These are phyloP conservation scores for Epichloe brachyelytri DNA, from an alignment of 2,329 filamentous ascomycete species.

Conservation along the genomic window DNA sequence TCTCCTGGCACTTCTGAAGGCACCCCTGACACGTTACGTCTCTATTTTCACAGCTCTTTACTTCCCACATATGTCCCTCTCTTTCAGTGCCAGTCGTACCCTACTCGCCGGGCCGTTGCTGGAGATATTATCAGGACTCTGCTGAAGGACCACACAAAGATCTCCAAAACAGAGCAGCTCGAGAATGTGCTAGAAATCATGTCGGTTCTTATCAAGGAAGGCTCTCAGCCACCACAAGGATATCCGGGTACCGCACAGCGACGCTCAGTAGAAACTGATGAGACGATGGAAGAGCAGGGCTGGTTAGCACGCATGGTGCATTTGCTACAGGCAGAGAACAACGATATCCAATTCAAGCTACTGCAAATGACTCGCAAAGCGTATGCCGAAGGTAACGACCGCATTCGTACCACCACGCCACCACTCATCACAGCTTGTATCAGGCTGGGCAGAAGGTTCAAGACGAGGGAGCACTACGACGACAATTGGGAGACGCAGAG, in stretches of 20 bases:
- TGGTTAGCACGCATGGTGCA: conserved; percentile 92
- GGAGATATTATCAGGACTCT: conserved; percentile 75
- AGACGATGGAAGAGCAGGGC: conserved; percentile 95
- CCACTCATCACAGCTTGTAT: conserved; percentile 81
- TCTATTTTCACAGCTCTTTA: conserved; percentile 95
- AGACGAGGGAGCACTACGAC: conserved; percentile 73
- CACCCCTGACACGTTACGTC: conserved; percentile 76
- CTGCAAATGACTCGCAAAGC: conserved; percentile 79
- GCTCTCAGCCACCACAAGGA: conserved; percentile 67
- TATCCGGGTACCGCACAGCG: conserved; percentile 74
- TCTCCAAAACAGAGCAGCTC: conserved; percentile 65
- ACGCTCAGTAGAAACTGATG: conserved; percentile 73
- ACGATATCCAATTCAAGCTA: conserved; percentile 88
- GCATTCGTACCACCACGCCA: conserved; percentile 90
- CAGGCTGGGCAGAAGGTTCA: conserved; percentile 79
- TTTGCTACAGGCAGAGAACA: conserved; percentile 68
- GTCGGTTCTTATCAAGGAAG: conserved; percentile 87
- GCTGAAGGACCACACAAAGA: conserved; percentile 68
- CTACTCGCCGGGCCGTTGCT: conserved; percentile 79
- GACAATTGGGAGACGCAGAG: conserved; percentile 51
- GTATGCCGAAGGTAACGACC: conserved; percentile 83
- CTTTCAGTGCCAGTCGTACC: conserved; percentile 82
- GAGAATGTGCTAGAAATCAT: conserved; percentile 82
- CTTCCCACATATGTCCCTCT: conserved; percentile 86
- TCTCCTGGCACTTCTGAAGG: conserved; percentile 78